These are phyloP conservation scores for Neocucurbitaria cava DNA, from an alignment of 2,329 filamentous ascomycete genomes.

Conservation along the genomic window DNA sequence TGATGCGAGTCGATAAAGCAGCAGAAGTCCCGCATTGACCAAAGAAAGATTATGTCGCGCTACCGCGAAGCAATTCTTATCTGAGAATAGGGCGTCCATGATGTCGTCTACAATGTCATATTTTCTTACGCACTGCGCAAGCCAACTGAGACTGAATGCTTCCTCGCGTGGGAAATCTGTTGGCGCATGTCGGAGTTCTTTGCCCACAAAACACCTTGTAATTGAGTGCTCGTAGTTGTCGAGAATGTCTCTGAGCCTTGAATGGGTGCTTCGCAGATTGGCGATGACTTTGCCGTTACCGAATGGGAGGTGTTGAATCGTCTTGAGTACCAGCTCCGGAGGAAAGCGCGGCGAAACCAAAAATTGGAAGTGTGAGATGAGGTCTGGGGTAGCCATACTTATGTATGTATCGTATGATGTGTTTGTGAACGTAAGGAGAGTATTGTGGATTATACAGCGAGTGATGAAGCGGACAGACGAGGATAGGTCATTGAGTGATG, in stretches of 20 bases:
- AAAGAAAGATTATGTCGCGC: conserved; percentile 33
- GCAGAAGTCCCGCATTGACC: conserved; percentile 34
- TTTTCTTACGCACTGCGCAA: conserved; percentile 32
- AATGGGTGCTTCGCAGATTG: conserved; percentile 25
- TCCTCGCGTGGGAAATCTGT: conserved; percentile 33
- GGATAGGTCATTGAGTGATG: not conserved
- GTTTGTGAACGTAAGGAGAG: not conserved
- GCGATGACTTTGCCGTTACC: conserved; percentile 26
- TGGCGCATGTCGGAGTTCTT: conserved; percentile 35
- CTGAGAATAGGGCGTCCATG: conserved; percentile 36
- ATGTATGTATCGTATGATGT: not conserved
- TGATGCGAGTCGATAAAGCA: conserved; percentile 31
- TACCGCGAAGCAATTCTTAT: conserved; percentile 35
- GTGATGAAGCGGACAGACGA: not conserved
- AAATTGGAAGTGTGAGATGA: conserved; percentile 5
- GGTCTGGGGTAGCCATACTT: conserved; percentile 13
- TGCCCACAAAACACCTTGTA: conserved; percentile 27
- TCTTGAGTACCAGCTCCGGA: conserved; percentile 36
- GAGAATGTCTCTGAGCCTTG: conserved; percentile 26
- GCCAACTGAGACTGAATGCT: conserved; percentile 27
- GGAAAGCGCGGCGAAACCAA: conserved; percentile 29
- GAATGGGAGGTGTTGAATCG: conserved; percentile 35
- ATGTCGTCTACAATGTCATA: conserved; percentile 42
- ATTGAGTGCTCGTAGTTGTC: conserved; percentile 35
- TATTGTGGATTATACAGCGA: not conserved